Percentiles rank a stretch among this genome's conserved stretches.
These are phyloP conservation scores for Magnaporthales sp. DNA, from an alignment of 2,329 filamentous ascomycete genomes.

Conservation along the genomic window DNA sequence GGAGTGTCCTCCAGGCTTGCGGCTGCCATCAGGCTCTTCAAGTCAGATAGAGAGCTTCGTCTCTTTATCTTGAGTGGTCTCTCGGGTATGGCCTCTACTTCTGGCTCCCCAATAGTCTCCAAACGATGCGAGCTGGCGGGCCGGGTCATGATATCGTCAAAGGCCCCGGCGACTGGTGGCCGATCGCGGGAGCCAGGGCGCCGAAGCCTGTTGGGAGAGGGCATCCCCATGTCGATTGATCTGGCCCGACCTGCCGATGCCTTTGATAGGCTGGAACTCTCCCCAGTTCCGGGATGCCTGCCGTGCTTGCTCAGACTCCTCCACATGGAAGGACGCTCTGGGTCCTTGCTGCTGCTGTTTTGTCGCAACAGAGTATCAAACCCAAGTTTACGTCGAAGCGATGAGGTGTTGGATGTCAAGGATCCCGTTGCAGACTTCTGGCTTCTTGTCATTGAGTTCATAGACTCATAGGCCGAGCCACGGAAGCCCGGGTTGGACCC, in stretches of 20 bases:
- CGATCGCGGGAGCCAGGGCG: conserved; percentile 50
- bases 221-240: conserved; percentile 58
- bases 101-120: conserved; percentile 52
- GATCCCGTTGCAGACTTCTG: conserved; percentile 58
- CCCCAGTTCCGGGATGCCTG: conserved; percentile 51
- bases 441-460: conserved; percentile 49
- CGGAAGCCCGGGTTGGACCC: conserved; percentile 33
- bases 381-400: conserved; percentile 75
- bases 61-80: conserved; percentile 64
- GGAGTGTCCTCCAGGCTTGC: conserved; percentile 39
- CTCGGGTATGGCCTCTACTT: conserved; percentile 23
- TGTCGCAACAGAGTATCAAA: conserved; percentile 68
- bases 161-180: conserved; percentile 52
- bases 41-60: conserved; percentile 83
- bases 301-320: conserved; percentile 77
- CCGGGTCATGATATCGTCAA: conserved; percentile 38
- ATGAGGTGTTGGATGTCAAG: conserved; percentile 77
- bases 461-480: conserved; percentile 47
- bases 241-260: conserved; percentile 60
- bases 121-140: conserved; percentile 31
- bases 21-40: conserved; percentile 56
- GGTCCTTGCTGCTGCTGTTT: conserved; percentile 56
- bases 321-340: conserved; percentile 72
- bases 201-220: conserved; percentile 36
- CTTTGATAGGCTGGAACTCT: conserved; percentile 56